phyloP scores from a whole-genome alignment of 2,329 filamentous ascomycete genomes.

The Atkinsonella texensis region DNA sequence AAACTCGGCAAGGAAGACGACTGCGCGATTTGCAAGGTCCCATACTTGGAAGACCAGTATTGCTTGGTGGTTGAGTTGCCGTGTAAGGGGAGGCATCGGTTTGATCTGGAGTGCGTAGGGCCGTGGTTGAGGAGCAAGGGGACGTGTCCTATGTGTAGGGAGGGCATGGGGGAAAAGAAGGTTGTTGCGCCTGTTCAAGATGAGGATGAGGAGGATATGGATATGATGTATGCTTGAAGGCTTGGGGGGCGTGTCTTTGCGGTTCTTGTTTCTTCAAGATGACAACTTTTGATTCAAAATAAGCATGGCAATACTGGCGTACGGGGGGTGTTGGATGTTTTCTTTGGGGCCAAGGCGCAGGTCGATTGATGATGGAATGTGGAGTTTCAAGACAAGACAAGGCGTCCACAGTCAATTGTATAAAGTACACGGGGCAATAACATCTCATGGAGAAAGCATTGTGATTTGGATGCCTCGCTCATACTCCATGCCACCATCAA shows the following conservation, averaged over 20 bases:
- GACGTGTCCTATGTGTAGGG: slow-evolving; percentile 51
- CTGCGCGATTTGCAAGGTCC: slow-evolving; percentile 53
- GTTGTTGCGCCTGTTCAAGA: slow-evolving; percentile 27
- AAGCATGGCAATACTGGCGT: not conserved
- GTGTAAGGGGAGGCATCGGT: slow-evolving; percentile 45
- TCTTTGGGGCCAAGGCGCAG: not conserved
- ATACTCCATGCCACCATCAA: not conserved
- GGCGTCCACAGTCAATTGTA: not conserved
- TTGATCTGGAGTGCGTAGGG: slow-evolving; percentile 56
- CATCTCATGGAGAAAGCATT: not conserved
- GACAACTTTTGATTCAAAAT: not conserved
- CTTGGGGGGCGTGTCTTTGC: not conserved
- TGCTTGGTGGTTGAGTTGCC: slow-evolving; percentile 53
- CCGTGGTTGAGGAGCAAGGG: slow-evolving; percentile 55
- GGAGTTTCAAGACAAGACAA: not conserved
- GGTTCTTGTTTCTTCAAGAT: not conserved
- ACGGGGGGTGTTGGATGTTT: not conserved
- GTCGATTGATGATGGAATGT: not conserved
- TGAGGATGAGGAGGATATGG: slow-evolving; percentile 40
- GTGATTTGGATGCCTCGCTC: not conserved
- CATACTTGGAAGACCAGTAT: slow-evolving; percentile 48
- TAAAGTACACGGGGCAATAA: not conserved
- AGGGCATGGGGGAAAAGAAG: slow-evolving; percentile 46
- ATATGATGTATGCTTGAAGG: slow-evolving; percentile 30
- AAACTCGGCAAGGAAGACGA: slow-evolving; percentile 35